These are phyloP conservation scores for Talaromyces adpressus DNA, from an alignment of 495 filamentous ascomycete genomes.

Conservation along the genomic window DNA sequence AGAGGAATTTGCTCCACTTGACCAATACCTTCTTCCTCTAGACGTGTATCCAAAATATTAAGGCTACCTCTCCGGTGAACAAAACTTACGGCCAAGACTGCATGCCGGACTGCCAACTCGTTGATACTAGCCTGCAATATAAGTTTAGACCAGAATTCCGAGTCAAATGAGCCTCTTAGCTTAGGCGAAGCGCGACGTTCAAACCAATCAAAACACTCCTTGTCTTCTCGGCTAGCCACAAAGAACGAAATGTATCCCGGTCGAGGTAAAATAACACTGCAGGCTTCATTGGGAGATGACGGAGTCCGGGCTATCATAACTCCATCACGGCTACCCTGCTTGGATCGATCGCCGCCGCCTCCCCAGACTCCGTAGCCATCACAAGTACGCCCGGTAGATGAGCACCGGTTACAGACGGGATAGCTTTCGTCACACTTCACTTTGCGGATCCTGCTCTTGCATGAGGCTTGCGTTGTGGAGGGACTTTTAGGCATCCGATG, in stretches of 20 bases:
- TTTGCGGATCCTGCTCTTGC: slow-evolving; percentile 32
- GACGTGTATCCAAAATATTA: neutral
- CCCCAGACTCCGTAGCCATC: slow-evolving; percentile 25
- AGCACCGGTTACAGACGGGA: slow-evolving; percentile 49
- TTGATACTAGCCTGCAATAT: slow-evolving; percentile 51
- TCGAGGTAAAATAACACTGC: neutral
- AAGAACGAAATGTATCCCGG: slow-evolving; percentile 1
- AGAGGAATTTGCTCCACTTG: slow-evolving; percentile 38
- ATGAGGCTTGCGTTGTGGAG: slow-evolving; percentile 5
- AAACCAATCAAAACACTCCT: slow-evolving; percentile 5
- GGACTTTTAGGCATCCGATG: neutral
- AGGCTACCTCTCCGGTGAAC: slow-evolving; percentile 28
- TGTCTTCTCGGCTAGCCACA: slow-evolving; percentile 1
- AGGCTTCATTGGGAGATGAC: neutral
- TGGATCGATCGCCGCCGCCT: neutral
- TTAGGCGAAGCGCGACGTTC: neutral
- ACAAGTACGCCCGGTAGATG: slow-evolving; percentile 38
- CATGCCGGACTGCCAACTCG: slow-evolving; percentile 54
- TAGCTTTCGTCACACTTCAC: slow-evolving; percentile 61
- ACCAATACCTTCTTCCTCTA: no score
- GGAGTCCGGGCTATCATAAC: neutral
- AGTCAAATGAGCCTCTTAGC: slow-evolving; percentile 50
- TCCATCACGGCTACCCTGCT: neutral
- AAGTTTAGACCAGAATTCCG: slow-evolving; percentile 48
- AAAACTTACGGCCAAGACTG: slow-evolving; percentile 56